Conservation (phyloP, 2,329 filamentous ascomycete species). For the Botrytis sinoallii region DNA sequence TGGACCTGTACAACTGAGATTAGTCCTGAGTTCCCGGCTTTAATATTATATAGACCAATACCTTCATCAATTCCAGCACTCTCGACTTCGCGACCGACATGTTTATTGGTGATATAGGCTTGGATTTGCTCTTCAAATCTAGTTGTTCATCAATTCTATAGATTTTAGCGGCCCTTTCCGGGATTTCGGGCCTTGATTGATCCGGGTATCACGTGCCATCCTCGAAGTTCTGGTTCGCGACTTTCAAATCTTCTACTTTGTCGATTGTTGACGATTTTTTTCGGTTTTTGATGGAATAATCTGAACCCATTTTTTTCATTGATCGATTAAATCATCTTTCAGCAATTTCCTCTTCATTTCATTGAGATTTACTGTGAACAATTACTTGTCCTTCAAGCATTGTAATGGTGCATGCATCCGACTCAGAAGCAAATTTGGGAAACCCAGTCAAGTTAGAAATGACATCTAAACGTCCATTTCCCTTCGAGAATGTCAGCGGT, state of each 20-base stretch:
- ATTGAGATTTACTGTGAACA: not conserved
- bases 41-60: conserved; percentile 39
- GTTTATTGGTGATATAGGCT: conserved; percentile 42
- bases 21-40: not conserved
- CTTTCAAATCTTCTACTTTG: not conserved
- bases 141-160: not conserved
- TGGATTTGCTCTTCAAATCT: not conserved
- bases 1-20: conserved; percentile 58
- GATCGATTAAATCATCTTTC: not conserved
- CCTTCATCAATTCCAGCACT: conserved; percentile 75
- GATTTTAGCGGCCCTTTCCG: not conserved
- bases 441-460: conserved; percentile 2
- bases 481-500: not conserved
- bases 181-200: not conserved
- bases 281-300: not conserved
- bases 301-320: not conserved
- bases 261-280: not conserved
- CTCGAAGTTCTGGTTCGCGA: not conserved
- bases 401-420: not conserved
- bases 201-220: not conserved
- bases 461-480: conserved; percentile 10
- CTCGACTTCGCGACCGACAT: conserved; percentile 62
- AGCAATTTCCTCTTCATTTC: not conserved
- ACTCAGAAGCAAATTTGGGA: not conserved
- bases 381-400: not conserved